Base-by-base conservation (phyloP, 129 eudicot species). In the Flaveria trinervia region DNA sequence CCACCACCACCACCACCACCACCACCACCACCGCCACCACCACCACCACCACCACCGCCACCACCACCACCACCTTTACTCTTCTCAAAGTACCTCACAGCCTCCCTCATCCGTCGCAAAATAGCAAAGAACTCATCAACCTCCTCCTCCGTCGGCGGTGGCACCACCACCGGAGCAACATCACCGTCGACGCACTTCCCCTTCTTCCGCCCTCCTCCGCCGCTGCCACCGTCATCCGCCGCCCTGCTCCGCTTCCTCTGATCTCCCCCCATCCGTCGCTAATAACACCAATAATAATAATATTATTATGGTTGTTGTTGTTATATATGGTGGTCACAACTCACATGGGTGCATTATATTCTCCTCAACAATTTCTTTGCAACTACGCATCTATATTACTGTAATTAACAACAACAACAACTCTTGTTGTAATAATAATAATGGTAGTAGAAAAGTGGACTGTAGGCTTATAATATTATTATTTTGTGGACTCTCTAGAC, bases 41-140 rank as follows among this genome's bases (percentile, higher is more conserved):
- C 84, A 5, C 33, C 33, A 5, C 65, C 28, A 45, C 7, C 41
- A 1, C 41, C 41, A 5, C 41, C 41, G 5, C 55, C 20, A 25
- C 10, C 62, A 55, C 43, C 79, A 62, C 75, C 66, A 0, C 68
- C 83, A 20, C 36, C 71, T 48, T 36, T 68, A 68, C 80, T 45
- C 74, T 78, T 80, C 71, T 83, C 71, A 9, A 84, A 86, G 57
- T 71, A 81, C 81, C 78, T 83, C 9, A 71, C 57, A 33, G 87
- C 89, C 61, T 74, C 83, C 39, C 70, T 64, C 89, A 84, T 79
- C 75, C 89, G 83, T 60, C 89, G 85, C 52, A 85, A 55, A 33
- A 88, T 88, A 6, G 89, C 83, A 66, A 83, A 83, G 48, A 88
- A 88, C 46, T 85, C 92, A 7, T 88, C 89, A 75, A 88, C 89